Base-by-base conservation (phyloP, 108 stramenopile species). In the Fistulifera pelliculosa region DNA sequence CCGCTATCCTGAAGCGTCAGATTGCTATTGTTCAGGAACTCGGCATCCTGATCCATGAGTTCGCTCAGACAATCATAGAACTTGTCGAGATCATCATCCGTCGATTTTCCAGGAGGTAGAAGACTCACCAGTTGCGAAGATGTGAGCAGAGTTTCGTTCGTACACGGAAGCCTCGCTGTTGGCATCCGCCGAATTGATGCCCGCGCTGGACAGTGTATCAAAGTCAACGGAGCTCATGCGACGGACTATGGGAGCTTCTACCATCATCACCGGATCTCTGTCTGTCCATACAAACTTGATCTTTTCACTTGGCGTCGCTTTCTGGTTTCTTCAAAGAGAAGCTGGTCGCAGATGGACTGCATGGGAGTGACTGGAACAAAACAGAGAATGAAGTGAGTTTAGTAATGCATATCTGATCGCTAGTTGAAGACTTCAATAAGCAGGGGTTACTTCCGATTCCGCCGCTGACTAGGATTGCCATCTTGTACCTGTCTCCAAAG, bases 391-490 rank as follows among this genome's bases (percentile, higher is more conserved):
- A n/a, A n/a, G n/a, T n/a, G n/a, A n/a, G n/a, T n/a, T n/a, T n/a
- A n/a, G n/a, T n/a, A n/a, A n/a, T n/a, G n/a, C n/a, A n/a, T n/a
- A n/a, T n/a, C n/a, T n/a, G n/a, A n/a, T n/a, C n/a, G n/a, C n/a
- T n/a, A n/a, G n/a, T n/a, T n/a, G n/a, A n/a, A n/a, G n/a, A n/a
- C n/a, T n/a, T n/a, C n/a, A n/a, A n/a, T n/a, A n/a, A n/a, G 31
- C 31, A 5, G n/a, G n/a, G 60, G 10, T n/a, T 39, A 49, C 49
- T 24, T 27, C 79, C 79, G 38, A 80, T 73, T 5, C 79, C 79
- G 10, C 79, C 79, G 15, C 64, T 55, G 27, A 76, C 39, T 19
- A 71, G 58, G 38, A 80, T 41, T 2, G 75, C 52, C 52, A 62
- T 56, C 23, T 68, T 53, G 65, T 76, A 76, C 1, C 64, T 23